Conservation (phyloP, 2,329 filamentous ascomycete genomes). For the Cryphonectria naterciae region DNA sequence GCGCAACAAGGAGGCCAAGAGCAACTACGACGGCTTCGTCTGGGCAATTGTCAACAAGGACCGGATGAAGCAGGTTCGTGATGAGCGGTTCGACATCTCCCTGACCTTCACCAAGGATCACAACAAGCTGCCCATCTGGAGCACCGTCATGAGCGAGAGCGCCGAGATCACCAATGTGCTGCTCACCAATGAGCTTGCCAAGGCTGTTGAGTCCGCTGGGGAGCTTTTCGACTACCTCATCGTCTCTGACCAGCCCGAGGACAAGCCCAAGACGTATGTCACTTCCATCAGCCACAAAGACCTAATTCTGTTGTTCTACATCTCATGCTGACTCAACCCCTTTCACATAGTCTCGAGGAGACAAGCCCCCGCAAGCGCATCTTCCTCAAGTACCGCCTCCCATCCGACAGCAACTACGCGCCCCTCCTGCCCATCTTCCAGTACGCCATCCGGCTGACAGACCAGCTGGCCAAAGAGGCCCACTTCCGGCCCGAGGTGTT, state of each 20-base stretch:
- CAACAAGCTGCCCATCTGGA: slow-evolving; percentile 85
- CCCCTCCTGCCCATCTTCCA: slow-evolving; percentile 74
- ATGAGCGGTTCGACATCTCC: slow-evolving; percentile 92
- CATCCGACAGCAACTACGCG: slow-evolving; percentile 65
- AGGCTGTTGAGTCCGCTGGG: slow-evolving; percentile 77
- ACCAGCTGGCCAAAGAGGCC: slow-evolving; percentile 73
- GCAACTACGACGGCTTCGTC: slow-evolving; percentile 85
- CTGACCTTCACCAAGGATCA: slow-evolving; percentile 93
- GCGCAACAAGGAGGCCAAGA: slow-evolving; percentile 62
- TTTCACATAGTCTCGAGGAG: slow-evolving; percentile 71
- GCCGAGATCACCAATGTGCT: slow-evolving; percentile 89
- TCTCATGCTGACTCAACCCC: neutral
- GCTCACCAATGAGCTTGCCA: slow-evolving; percentile 84
- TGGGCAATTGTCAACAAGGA: slow-evolving; percentile 97
- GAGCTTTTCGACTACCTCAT: slow-evolving; percentile 85
- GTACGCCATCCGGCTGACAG: slow-evolving; percentile 83
- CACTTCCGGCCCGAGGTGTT: slow-evolving; percentile 91
- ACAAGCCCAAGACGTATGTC: slow-evolving; percentile 81
- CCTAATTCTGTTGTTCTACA: neutral
- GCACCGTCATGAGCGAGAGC: slow-evolving; percentile 95
- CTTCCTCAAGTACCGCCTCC: slow-evolving; percentile 75
- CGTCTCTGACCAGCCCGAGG: slow-evolving; percentile 84
- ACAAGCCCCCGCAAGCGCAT: slow-evolving; percentile 84
- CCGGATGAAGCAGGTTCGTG: slow-evolving; percentile 83
- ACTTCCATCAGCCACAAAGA: neutral